phyloP scores from a whole-genome alignment of 2,329 filamentous ascomycete species.

The Cercospora sesami region DNA sequence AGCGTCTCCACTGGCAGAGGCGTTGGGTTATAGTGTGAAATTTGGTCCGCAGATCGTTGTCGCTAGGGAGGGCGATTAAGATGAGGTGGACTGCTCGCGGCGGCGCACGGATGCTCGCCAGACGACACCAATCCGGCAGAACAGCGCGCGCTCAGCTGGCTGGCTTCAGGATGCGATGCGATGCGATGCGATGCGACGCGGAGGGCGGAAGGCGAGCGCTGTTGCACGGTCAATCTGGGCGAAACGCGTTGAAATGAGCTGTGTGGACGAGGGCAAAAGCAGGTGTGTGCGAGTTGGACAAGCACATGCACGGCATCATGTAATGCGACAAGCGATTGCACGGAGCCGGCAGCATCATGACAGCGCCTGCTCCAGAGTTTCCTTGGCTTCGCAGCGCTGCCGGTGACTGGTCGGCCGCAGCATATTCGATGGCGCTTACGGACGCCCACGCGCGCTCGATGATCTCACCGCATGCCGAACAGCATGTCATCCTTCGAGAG shows the following conservation, averaged over 20 bases:
- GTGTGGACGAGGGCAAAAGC: background rate
- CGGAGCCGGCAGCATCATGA: background rate
- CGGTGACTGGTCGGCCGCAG: background rate
- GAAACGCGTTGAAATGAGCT: slow-evolving; percentile 2
- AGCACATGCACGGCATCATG: slow-evolving; percentile 11
- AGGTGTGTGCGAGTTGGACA: background rate
- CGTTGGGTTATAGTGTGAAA: background rate
- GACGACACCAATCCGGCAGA: background rate
- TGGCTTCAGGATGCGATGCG: background rate
- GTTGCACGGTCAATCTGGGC: background rate
- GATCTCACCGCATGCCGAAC: background rate
- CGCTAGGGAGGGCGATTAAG: slow-evolving; percentile 6
- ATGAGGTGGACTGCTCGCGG: slow-evolving; percentile 1
- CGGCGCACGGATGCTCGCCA: background rate
- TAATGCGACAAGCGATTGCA: background rate
- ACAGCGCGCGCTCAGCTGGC: background rate
- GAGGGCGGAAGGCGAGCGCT: background rate
- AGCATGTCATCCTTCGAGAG: background rate
- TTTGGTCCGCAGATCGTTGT: slow-evolving; percentile 1
- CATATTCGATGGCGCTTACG: background rate
- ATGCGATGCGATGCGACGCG: background rate
- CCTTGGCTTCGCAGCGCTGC: background rate
- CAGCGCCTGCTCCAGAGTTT: background rate
- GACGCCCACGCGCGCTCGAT: slow-evolving; percentile 2
- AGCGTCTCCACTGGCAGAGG: background rate